These are phyloP conservation scores for Coemansia sp. DNA, from an alignment of 192 early-diverging fungal species.

Conservation along the genomic window DNA sequence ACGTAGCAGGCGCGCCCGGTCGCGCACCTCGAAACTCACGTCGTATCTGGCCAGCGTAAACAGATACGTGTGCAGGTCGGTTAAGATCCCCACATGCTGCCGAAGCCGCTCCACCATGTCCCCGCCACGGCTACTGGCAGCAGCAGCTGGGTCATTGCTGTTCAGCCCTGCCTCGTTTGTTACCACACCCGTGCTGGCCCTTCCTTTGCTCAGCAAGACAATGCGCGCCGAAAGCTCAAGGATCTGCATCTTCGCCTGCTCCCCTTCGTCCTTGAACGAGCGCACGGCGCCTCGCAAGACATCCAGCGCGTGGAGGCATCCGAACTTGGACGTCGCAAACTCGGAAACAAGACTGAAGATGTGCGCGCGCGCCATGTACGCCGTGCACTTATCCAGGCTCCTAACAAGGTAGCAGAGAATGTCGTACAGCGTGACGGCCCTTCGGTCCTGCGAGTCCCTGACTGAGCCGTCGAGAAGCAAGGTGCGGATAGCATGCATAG, in stretches of 20 bases:
- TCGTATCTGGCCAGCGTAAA: conserved; percentile 91
- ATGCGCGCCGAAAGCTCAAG: conserved; percentile 68
- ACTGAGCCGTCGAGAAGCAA: conserved; percentile 43
- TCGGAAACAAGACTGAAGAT: conserved; percentile 87
- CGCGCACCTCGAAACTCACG: conserved; percentile 83
- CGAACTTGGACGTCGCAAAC: conserved; percentile 62
- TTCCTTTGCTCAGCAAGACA: not conserved
- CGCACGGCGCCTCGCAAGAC: conserved; percentile 76
- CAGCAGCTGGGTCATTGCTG: not conserved
- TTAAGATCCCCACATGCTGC: conserved; percentile 11
- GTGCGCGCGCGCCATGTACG: conserved; percentile 69
- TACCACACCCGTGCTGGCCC: not conserved
- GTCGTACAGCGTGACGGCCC: conserved; percentile 44
- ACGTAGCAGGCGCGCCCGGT: conserved; percentile 72
- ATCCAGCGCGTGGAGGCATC: conserved; percentile 69
- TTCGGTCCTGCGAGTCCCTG: conserved; percentile 35
- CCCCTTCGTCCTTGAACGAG: conserved; percentile 54
- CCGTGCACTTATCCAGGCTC: conserved; percentile 15
- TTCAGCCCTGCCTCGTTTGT: not conserved
- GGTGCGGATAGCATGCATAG: conserved; percentile 33
- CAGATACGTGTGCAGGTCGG: conserved; percentile 67
- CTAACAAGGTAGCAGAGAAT: conserved; percentile 39
- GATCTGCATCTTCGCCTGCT: conserved; percentile 76
- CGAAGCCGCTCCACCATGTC: conserved; percentile 10
- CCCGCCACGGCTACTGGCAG: not conserved